Base-by-base conservation (phyloP, 2,329 filamentous ascomycete species). In the Ceratocystis variospora region DNA sequence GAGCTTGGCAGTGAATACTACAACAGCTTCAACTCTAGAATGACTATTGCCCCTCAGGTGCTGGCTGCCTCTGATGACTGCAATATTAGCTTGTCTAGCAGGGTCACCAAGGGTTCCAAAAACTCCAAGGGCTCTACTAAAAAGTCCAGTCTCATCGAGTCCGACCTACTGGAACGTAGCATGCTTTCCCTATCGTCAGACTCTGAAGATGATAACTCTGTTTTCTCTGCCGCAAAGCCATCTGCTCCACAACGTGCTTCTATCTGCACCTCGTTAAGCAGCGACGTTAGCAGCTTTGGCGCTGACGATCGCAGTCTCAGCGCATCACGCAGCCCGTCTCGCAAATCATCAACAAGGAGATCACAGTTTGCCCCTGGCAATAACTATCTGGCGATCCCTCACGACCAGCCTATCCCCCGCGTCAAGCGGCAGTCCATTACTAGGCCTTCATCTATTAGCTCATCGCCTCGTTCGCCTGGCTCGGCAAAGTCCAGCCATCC, bases 181-280 rank as follows among this genome's bases (percentile, higher is more conserved):
- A 77, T 85, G 0, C 73, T 85, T 15, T 80, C 81, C 0, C 76
- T 85, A 0, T 83, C 81, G 1, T 83, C 82, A 0, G 81, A 84
- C 68, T 83, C 81, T 0, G 82, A 84, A 66, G 80, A 81, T 4
- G 78, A 79, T 33, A 77, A 74, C 31, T 71, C 66, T 22, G 50
- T 68, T 5, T 68, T 68, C 33, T 65, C 63, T 33, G 63, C 63
- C 1, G 46, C 66, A n/a, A 68, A 68, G 19, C 53, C 63, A 15
- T 68, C 66, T 48, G 63, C 45, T 2, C 66, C 59, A 19, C 63
- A 68, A 61, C 63, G 66, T 15, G 63, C 63, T 25, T 68, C 66
- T 5, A 63, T 68, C 31, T 68, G 66, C 63, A 68, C 66, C 10
- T 68, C 66, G 2, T 48, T 68, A 10, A 68, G 63, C 50, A 68